Percentiles rank a stretch among this genome's conserved stretches.
phyloP scores from a whole-genome alignment of 441 rosid genomes.

The Arabidopsis hybrid region DNA sequence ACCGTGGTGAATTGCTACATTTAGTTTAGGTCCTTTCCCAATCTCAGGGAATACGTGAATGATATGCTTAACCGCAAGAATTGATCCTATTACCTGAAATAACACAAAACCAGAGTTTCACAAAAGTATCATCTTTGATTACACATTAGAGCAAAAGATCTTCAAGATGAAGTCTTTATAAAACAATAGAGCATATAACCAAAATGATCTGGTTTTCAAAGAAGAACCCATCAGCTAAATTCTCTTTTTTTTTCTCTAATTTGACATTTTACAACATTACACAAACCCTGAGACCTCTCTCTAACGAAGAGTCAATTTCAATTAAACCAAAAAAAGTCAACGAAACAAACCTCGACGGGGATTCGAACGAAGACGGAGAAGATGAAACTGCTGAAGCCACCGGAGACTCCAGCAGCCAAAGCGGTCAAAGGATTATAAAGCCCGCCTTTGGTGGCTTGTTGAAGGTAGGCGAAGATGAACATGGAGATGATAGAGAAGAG shows the following conservation, averaged over 20 bases:
- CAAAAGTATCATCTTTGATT: background rate
- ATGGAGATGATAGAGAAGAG: constrained; percentile 55
- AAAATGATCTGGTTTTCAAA: constrained; percentile 4
- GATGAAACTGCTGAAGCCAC: constrained; percentile 66
- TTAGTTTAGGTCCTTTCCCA: constrained; percentile 72
- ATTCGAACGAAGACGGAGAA: constrained; percentile 73
- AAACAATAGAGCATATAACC: background rate
- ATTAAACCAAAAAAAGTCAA: background rate
- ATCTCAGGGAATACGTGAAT: constrained; percentile 64
- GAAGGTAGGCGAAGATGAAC: constrained; percentile 78
- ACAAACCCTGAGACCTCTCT: background rate
- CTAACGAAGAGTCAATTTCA: background rate
- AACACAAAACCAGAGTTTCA: background rate
- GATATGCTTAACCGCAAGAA: constrained; percentile 68
- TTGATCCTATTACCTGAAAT: constrained; percentile 76
- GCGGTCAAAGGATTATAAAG: constrained; percentile 76
- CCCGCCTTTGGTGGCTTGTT: constrained; percentile 65
- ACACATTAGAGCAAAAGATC: constrained; percentile 7
- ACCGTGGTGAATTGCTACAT: constrained; percentile 75
- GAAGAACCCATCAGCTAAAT: constrained; percentile 11
- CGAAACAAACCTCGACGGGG: constrained; percentile 74
- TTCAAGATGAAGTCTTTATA: constrained; percentile 10
- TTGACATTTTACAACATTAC: constrained; percentile 2
- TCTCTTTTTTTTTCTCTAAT: background rate
- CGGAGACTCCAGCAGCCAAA: constrained; percentile 67